Base-by-base conservation (phyloP, 495 filamentous ascomycete species). In the Wilcoxina mikolae region DNA sequence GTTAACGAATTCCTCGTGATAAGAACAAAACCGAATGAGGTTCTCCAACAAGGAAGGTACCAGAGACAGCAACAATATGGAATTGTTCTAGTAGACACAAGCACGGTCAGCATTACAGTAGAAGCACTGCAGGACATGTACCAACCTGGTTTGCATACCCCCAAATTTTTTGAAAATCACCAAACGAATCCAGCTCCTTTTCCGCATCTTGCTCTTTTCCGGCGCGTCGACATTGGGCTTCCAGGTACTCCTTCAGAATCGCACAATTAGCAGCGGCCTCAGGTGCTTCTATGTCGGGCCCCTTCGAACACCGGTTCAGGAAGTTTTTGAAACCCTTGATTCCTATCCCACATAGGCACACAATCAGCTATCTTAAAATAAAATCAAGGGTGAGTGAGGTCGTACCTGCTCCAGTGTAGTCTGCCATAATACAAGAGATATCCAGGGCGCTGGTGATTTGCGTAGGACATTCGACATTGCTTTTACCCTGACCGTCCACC, bases 201-300 rank as follows among this genome's bases (percentile, higher is more conserved):
- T 59, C 56, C 23, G 26, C 54, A n/a, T 39, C 56, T 20, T 56
- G 41, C 5, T 22, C 43, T 17, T 57, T 35, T 39, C n/a, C 58
- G n/a, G 41, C 25, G 11, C 35, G 51, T 44, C 61, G 65, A 35
- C 42, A 66, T 23, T 65, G 62, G 1, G 38, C 49, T 26, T 66
- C 63, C 3, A 66, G 31, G 60, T 64, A 66, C 51, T 65, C 56
- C 38, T 56, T 62, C 26, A 66, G 33, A 41, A 66, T 48, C 22
- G 42, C 51, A 24, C 59, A 24, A 56, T 66, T 66, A 39, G 26
- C 42, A 3, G 29, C 47, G n/a, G 52, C 33, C 15, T 41, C 52
- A 10, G 42, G 39, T 9, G 60, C 63, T 2, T 52, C 45, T 27
- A 51, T 25, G 52, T 57, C 59, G 9, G 35, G 15, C 28, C 38